Base-by-base conservation (phyloP, 345 rosid genomes). In the Excoecaria cochinchinensis region DNA sequence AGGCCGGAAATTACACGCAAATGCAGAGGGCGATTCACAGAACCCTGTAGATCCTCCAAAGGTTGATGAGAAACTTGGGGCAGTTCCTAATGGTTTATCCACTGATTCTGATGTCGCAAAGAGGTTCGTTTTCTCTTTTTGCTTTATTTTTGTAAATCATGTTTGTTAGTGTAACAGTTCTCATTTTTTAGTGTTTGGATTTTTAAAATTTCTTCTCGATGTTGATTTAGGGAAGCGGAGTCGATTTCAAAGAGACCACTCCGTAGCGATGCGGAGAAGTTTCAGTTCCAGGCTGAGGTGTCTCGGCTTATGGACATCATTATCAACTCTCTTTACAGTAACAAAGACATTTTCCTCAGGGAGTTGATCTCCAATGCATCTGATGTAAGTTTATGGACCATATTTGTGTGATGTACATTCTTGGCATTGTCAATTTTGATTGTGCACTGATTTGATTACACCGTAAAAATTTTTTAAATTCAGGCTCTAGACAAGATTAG, bases 281-380 rank as follows among this genome's bases (percentile, higher is more conserved):
- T 91, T 82, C 90, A 93, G 87, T 95, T 95, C 87, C 99, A 95
- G 75, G 99, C 99, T 59, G 99, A 95, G 90, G 99, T 93, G 58
- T 95, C 99, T 73, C 87, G 99, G 89, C 98, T 91, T 55, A 93
- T 95, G 99, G 99, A 95, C 67, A 95, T 95, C 77, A 81, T 95
- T 61, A 89, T 95, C 84, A 95, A 95, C 90, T 95, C 99, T 78
- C 97, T 95, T 15, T 93, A 95, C 82, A 95, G 99, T 74, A 95
- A 95, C 83, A 95, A 93, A 84, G 99, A 95, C 48, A 95, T 95
- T 79, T 95, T 93, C 97, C 83, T 95, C 4, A 90, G 98, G 85
- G 98, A 95, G 83, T 83, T 93, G 89, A 95, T 95, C 75, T 95
- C 99, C 60, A 95, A 95, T 77, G 99, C 99, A 59, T 95, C 98